phyloP scores from a whole-genome alignment of 2,329 filamentous ascomycete species.

The Calonectria honghensis region DNA sequence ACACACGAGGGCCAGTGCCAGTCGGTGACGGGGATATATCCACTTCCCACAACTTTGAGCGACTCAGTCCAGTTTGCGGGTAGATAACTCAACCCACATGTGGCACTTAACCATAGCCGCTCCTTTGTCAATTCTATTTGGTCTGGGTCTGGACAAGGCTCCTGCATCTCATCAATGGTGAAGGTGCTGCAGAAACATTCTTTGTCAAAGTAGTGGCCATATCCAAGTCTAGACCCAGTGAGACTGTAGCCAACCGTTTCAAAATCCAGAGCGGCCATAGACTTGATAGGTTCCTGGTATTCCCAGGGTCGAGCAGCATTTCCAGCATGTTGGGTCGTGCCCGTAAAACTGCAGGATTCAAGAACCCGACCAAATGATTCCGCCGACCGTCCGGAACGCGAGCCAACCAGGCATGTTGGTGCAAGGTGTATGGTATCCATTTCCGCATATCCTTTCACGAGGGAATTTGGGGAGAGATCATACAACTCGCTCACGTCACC shows the following conservation, averaged over 20 bases:
- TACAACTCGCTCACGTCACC: conserved; percentile 37
- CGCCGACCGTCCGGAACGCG: not conserved
- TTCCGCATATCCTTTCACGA: conserved; percentile 26
- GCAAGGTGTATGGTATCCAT: conserved; percentile 10
- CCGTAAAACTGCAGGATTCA: conserved; percentile 41
- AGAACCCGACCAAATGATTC: conserved; percentile 36
- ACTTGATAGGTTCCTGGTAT: conserved; percentile 22
- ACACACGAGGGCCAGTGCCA: conserved; percentile 28
- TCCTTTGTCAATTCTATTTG: not conserved
- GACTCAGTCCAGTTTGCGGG: conserved; percentile 7
- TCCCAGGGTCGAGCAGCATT: conserved; percentile 46
- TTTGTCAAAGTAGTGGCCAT: conserved; percentile 43
- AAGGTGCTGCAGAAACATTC: conserved; percentile 44
- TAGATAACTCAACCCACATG: conserved; percentile 34
- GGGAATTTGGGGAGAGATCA: conserved; percentile 9
- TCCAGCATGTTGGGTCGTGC: conserved; percentile 12
- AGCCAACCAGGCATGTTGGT: conserved; percentile 36
- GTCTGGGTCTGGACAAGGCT: conserved; percentile 18
- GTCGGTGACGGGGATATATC: conserved; percentile 15
- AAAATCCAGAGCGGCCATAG: conserved; percentile 35
- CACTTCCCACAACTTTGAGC: conserved; percentile 11
- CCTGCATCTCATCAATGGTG: not conserved
- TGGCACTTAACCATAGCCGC: conserved; percentile 39
- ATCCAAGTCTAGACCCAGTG: not conserved
- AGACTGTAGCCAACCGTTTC: conserved; percentile 43